These are phyloP conservation scores for Neurospora sublineolata DNA, from an alignment of 495 filamentous ascomycete species.

Conservation along the genomic window DNA sequence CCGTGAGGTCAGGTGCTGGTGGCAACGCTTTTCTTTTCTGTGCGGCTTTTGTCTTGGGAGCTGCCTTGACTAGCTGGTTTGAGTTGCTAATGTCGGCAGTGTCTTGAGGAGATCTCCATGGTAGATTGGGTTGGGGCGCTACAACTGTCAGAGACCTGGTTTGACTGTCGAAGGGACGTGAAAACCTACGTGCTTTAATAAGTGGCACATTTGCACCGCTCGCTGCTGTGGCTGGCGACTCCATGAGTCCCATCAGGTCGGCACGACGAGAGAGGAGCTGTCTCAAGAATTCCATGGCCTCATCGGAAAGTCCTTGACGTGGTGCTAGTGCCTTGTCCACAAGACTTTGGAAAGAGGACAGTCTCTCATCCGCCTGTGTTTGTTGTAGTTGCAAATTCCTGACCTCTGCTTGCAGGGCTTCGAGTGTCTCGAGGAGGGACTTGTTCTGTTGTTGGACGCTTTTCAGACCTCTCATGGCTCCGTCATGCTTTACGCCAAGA, in stretches of 20 bases:
- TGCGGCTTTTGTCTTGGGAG: not conserved
- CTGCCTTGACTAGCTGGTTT: not conserved
- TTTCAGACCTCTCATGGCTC: conserved; percentile 1
- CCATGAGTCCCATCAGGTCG: conserved; percentile 6
- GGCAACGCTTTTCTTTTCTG: not conserved
- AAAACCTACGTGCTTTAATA: not conserved
- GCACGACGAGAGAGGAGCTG: conserved; percentile 6
- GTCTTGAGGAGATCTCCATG: not conserved
- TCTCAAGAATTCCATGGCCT: conserved; percentile 1
- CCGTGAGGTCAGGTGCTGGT: not conserved
- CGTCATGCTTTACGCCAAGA: conserved; percentile 1
- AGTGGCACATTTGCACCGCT: not conserved
- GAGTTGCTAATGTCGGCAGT: not conserved
- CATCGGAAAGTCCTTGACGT: not conserved
- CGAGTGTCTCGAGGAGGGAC: conserved; percentile 6
- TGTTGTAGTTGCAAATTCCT: conserved; percentile 7
- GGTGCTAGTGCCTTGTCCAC: not conserved
- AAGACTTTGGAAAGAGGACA: conserved; percentile 7
- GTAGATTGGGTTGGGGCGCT: not conserved
- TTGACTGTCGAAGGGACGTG: not conserved
- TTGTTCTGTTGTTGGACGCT: conserved; percentile 7
- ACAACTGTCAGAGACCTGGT: not conserved
- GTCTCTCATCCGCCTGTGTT: not conserved
- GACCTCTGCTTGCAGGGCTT: conserved; percentile 11
- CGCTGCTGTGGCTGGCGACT: not conserved